Evolutionary conservation across 768 basidiomycete genomes (phyloP).

Genomic region (Dendrothele bispora): DNA sequence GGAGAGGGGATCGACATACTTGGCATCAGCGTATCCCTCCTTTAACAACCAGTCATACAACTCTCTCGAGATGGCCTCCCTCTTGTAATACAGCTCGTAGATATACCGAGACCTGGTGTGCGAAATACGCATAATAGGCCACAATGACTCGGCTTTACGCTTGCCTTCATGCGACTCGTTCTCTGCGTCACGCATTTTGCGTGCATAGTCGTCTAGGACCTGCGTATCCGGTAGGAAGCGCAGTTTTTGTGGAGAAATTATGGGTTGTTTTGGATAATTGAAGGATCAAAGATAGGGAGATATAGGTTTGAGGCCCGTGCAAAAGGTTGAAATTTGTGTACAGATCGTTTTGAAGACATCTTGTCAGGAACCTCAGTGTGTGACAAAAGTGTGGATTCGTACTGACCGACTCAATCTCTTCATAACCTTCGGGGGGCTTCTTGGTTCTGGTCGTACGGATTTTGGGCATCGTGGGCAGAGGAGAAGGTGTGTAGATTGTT

Average conservation of each 20-base stretch:
- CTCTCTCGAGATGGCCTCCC: conserved; percentile 90
- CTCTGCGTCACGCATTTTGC: conserved; percentile 99
- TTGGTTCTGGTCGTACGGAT: conserved; percentile 92
- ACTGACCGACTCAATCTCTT: conserved; percentile 84
- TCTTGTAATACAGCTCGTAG: conserved; percentile 98
- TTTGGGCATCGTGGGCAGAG: no score
- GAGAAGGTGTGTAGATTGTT: no score
- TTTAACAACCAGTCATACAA: conserved; percentile 98
- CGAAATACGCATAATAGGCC: conserved; percentile 98
- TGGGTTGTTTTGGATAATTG: no score
- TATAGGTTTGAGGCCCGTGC: no score
- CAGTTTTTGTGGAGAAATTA: no score
- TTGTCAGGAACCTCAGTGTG: background rate
- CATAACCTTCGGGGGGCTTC: conserved; percentile 92
- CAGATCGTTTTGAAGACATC: no score
- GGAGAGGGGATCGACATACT: conserved; percentile 71
- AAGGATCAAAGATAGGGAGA: no score
- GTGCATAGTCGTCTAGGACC: conserved; percentile 97
- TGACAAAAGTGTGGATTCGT: no score
- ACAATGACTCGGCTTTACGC: conserved; percentile 86
- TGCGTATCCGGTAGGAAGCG: no score
- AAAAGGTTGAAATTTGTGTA: no score
- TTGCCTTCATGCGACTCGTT: conserved; percentile 99
- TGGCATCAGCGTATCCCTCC: conserved; percentile 94
- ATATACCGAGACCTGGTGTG: conserved; percentile 96